Evolutionary conservation across 106 monocot species (phyloP), one percentile per base, ranked within the genome.

Genomic region (Dendrobium officinale): DNA sequence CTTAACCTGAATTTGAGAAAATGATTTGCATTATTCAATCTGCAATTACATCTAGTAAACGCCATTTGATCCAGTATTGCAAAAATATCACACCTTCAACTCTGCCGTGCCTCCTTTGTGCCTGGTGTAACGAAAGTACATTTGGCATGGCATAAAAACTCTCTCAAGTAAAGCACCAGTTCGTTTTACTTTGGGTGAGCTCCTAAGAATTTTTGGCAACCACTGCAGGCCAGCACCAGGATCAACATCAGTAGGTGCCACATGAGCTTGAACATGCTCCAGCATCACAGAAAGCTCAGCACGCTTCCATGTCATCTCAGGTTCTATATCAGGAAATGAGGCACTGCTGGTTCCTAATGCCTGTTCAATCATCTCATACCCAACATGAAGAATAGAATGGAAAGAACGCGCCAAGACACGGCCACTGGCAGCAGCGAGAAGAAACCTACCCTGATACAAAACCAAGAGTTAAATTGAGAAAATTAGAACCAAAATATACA

Each of bases 221-320:
- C 99, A 99, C 78, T 99, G 99, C 76, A 99, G 88, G 40, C 99
- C 95, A 86, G 99, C 99, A 84, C 99, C 99, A 66, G 99, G 99
- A 84, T 99, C 99, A 79, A 99, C 93, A 90, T 99, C 99, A 66
- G 99, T 99, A 68, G 99, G 99, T 81, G 99, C 99, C 43, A 99
- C 99, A 87, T 99, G 99, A 80, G 99, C 94, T 84, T 99, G 99
- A 79, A 95, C 99, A 58, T 95, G 93, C 77, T 99, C 90, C 41
- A 99, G 79, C 99, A 99, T 99, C 37, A 90, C 91, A 80, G 95
- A 95, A 6, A 90, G 84, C 80, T 99, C 99, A 6, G 78, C 85
- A 56, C 95, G 82, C 83, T 93, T 89, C 95, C 99, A 99, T 11
- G 91, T 83, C 88, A 99, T 83, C 80, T 93, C 91, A 78, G 95